Conservation (phyloP, 176 grass and related monocot species). For the Puccinellia tenuiflora region DNA sequence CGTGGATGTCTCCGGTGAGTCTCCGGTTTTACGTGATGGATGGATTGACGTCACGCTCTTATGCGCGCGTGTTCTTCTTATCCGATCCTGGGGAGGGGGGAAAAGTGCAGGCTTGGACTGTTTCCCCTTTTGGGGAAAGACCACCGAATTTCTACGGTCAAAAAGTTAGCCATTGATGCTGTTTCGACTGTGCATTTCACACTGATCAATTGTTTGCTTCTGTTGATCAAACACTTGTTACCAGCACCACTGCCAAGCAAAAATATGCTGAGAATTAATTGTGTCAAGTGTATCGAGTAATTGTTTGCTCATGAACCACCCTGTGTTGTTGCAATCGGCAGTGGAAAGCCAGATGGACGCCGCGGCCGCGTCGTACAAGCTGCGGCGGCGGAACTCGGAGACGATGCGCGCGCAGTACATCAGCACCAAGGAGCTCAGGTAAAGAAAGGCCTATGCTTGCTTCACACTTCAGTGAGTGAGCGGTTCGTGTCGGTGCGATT, state of each 20-base stretch:
- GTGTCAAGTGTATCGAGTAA: neutral
- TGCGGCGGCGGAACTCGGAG: constrained; percentile 72
- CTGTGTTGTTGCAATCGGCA: neutral
- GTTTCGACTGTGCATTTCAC: neutral
- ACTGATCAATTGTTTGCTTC: neutral
- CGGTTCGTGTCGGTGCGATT: no score
- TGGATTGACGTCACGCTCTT: neutral
- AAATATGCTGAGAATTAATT: neutral
- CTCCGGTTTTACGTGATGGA: neutral
- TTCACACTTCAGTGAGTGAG: neutral
- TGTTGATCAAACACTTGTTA: neutral
- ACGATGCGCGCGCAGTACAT: constrained; percentile 94
- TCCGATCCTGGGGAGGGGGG: neutral
- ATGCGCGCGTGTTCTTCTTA: constrained; percentile 12
- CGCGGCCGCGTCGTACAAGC: constrained; percentile 47
- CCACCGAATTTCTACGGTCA: neutral
- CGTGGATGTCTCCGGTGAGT: constrained; percentile 21
- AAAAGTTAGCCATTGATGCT: neutral
- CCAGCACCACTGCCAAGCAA: neutral
- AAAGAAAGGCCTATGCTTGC: no score
- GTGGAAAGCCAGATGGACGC: constrained; percentile 33
- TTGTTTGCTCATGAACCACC: neutral
- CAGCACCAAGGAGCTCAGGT: constrained; percentile 76
- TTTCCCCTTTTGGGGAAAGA: neutral
- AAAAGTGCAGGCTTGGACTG: constrained; percentile 4